Percentiles rank a stretch among this genome's conserved stretches.
phyloP scores from a whole-genome alignment of 495 filamentous ascomycete genomes.

The Hypoxylon lienhwacheense region DNA sequence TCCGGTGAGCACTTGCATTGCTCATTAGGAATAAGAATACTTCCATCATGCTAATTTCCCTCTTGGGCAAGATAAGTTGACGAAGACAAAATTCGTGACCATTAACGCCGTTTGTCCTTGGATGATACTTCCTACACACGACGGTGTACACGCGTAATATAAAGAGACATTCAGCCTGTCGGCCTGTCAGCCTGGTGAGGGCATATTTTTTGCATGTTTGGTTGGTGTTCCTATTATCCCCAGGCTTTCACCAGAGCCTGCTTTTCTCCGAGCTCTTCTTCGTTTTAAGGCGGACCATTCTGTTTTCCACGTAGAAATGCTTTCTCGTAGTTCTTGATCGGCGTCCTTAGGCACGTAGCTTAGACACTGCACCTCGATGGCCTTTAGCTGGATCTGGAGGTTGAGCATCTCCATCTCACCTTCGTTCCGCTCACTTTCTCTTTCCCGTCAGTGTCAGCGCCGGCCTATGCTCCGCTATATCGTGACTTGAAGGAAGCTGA shows the following conservation, averaged over 20 bases:
- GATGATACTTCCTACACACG: conserved; percentile 16
- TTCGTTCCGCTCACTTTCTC: conserved; percentile 43
- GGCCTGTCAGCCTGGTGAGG: conserved; percentile 14
- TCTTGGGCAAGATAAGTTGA: conserved; percentile 9
- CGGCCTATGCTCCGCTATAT: neutral
- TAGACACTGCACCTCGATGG: conserved; percentile 54
- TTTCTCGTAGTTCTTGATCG: conserved; percentile 47
- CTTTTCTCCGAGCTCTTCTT: conserved; percentile 31
- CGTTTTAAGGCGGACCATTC: conserved; percentile 45
- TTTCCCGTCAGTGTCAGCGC: conserved; percentile 27
- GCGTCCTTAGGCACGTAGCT: conserved; percentile 44
- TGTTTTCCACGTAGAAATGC: conserved; percentile 50
- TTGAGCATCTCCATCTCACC: conserved; percentile 51
- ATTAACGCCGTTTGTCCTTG: conserved; percentile 10
- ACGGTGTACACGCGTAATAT: conserved; percentile 12
- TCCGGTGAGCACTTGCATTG: conserved; percentile 12
- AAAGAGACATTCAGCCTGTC: neutral
- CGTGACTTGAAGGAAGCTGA: neutral
- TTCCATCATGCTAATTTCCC: neutral
- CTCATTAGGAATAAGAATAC: conserved; percentile 1
- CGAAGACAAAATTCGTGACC: conserved; percentile 11
- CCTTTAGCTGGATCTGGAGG: conserved; percentile 56
- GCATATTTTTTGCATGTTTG: conserved; percentile 13
- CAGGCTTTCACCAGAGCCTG: conserved; percentile 12
- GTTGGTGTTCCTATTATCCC: conserved; percentile 13